Conservation (phyloP, 2,329 filamentous ascomycete genomes). For the Truncatella angustata region DNA sequence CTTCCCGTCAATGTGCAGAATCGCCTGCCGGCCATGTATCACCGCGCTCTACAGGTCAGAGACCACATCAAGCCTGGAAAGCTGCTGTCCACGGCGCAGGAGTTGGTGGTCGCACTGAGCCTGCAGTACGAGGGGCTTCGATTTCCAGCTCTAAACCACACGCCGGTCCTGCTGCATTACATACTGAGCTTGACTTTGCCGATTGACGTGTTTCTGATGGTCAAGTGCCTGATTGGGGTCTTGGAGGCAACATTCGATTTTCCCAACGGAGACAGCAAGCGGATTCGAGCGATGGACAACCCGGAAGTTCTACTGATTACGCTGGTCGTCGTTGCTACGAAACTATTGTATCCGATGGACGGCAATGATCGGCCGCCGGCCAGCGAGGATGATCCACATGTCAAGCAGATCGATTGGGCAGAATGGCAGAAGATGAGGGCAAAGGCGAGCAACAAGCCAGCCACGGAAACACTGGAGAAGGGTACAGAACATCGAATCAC, state of each 20-base stretch:
- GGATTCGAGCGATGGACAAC: slow-evolving; percentile 52
- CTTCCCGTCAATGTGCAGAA: slow-evolving; percentile 61
- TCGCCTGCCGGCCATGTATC: slow-evolving; percentile 61
- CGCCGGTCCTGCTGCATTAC: slow-evolving; percentile 66
- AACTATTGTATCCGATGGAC: slow-evolving; percentile 77
- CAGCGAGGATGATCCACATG: slow-evolving; percentile 53
- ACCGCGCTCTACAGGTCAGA: slow-evolving; percentile 54
- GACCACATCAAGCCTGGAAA: slow-evolving; percentile 49
- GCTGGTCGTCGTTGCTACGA: slow-evolving; percentile 71
- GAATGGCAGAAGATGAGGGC: slow-evolving; percentile 60
- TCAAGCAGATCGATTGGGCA: slow-evolving; percentile 68
- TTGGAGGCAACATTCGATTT: slow-evolving; percentile 58
- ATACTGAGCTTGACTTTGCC: slow-evolving; percentile 73
- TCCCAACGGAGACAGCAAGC: slow-evolving; percentile 39
- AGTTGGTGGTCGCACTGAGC: slow-evolving; percentile 62
- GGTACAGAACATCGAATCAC: slow-evolving; percentile 30
- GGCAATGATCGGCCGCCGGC: slow-evolving; percentile 47
- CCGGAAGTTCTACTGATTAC: slow-evolving; percentile 75
- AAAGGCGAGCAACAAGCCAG: slow-evolving; percentile 19
- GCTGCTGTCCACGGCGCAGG: slow-evolving; percentile 63
- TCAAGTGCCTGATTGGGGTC: slow-evolving; percentile 52
- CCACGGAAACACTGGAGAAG: slow-evolving; percentile 16
- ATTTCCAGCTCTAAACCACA: slow-evolving; percentile 71
- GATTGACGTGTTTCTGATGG: slow-evolving; percentile 62
- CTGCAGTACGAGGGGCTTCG: slow-evolving; percentile 66